phyloP scores from a whole-genome alignment of 192 early-diverging fungal genomes.

The Helicostylum pulchrum region DNA sequence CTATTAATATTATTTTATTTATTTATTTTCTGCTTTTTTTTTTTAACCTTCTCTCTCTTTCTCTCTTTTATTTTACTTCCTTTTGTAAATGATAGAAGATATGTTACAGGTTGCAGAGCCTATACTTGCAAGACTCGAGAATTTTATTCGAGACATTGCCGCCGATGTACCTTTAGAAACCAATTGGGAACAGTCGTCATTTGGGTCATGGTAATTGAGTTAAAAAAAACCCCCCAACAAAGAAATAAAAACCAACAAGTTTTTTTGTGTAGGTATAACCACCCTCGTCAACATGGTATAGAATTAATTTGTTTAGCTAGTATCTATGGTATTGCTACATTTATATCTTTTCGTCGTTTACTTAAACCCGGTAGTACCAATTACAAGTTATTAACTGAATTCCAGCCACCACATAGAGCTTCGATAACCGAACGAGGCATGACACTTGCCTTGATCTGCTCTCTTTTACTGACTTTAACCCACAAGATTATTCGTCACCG shows the following conservation, averaged over 20 bases:
- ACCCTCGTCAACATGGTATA: constrained; percentile 45
- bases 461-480: constrained; percentile 36
- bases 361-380: constrained; percentile 19
- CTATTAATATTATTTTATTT: not conserved
- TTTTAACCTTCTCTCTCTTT: not conserved
- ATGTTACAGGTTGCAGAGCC: not conserved
- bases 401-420: constrained; percentile 22
- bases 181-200: constrained; percentile 44
- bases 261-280: constrained; percentile 54
- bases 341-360: constrained; percentile 32
- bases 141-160: constrained; percentile 3
- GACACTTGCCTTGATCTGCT: constrained; percentile 29
- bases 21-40: constrained; percentile 2
- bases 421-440: constrained; percentile 34
- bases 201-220: constrained; percentile 45
- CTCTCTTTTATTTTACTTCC: not conserved
- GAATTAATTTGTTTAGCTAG: constrained; percentile 41
- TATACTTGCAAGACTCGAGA: not conserved
- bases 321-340: constrained; percentile 37
- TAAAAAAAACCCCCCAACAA: not conserved
- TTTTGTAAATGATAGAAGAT: not conserved
- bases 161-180: constrained; percentile 45
- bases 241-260: too few species aligned
- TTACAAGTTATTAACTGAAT: constrained; percentile 24
- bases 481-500: constrained; percentile 43